Evolutionary conservation across 1,284 basidiomycete genomes (phyloP), one percentile per base, ranked within the genome.

Genomic region (Irpex sp.): DNA sequence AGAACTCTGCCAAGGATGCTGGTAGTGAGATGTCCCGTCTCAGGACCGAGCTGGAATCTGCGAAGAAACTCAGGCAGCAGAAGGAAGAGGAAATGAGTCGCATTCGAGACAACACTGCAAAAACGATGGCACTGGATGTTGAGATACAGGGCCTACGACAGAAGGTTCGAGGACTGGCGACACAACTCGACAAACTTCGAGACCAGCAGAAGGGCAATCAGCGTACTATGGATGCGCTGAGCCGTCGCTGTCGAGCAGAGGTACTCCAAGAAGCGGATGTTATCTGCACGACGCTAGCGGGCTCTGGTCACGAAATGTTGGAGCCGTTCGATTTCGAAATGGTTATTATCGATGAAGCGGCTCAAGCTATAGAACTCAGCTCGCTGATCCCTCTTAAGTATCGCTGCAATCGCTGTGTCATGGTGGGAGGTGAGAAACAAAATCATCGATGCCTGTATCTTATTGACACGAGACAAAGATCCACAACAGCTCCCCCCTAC

Each of bases 401-500:
- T 76, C 85, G 85, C 39, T 93, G 89, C 70, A 83, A 83, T 61
- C 87, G 89, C 39, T 98, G 94, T 72, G 89, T 99, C 66, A 89
- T 99, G 86, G 96, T 99, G 56, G 97, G 97, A 79, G 90, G 90
- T 90, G 68, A 70, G 83, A 68, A n/a, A 17, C 7, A 47, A 47
- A 26, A 43, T 57, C 37, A 31, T n/a, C n/a, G 21, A 33, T 17
- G 19, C 15, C 39, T 26, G 50, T 21, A 26, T 26, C 26, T 15
- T 46, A 13, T n/a, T 43, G 8, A 43, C 39, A 15, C 59, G 13
- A 39, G 21, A 31, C 8, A 36, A 21, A 92, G 97, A 99, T 78
- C 97, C 97, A 33, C 92, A 98, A 71, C 97, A 99, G 74, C 81
- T 99, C 50, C 96, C 97, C 1, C 97, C 97, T 0, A 99, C 97